These are phyloP conservation scores for Phytopythium sindhum DNA, from an alignment of 352 stramenopile genomes.

Conservation along the genomic window DNA sequence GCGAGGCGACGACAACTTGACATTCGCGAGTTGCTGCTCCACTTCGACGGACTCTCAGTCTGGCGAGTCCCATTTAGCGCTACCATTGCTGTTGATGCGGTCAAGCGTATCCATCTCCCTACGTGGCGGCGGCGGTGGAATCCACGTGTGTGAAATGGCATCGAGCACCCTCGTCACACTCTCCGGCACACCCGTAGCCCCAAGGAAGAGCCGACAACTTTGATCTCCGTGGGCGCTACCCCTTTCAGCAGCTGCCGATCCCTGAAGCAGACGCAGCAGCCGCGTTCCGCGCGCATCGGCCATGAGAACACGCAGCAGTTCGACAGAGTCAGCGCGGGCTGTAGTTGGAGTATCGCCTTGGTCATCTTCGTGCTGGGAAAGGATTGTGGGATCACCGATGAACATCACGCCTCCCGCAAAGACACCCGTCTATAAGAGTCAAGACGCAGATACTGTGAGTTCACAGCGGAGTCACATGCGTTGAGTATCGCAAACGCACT, in stretches of 20 bases:
- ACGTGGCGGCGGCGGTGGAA: neutral
- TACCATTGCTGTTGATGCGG: neutral
- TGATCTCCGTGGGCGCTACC: neutral
- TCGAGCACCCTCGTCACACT: neutral
- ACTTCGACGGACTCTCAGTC: neutral
- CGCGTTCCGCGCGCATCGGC: constrained; percentile 15
- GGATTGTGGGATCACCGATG: constrained; percentile 6
- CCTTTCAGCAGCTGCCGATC: neutral
- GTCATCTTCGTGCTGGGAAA: constrained; percentile 2
- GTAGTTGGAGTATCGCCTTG: neutral
- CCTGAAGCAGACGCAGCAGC: constrained; percentile 7
- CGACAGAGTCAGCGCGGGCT: neutral
- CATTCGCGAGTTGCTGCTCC: neutral
- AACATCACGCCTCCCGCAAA: constrained; percentile 22
- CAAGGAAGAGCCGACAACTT: neutral
- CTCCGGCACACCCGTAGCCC: neutral
- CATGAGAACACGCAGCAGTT: constrained; percentile 17
- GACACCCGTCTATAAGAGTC: constrained; percentile 9
- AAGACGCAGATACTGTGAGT: neutral
- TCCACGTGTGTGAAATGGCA: neutral
- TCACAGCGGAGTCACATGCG: neutral
- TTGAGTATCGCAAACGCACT: constrained; percentile 3
- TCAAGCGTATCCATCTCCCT: neutral
- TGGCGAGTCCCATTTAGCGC: neutral
- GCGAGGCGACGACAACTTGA: neutral